Conservation (phyloP, 306 rosid species). For the Cicer pinnatifidum region DNA sequence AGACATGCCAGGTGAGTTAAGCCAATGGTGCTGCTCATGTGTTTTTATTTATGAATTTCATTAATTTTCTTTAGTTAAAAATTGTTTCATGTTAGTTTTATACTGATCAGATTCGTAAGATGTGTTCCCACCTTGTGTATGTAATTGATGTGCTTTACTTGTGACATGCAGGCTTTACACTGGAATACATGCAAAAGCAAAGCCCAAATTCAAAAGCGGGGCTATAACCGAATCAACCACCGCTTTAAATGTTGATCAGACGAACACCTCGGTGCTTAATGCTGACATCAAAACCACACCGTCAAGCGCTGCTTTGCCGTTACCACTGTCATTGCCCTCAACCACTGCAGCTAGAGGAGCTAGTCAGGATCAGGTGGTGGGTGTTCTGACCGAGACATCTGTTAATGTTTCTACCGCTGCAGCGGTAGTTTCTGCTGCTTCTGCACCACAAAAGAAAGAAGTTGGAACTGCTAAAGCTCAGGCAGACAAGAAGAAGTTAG, state of each 20-base stretch:
- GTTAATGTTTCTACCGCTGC: slow-evolving; percentile 52
- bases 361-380: slow-evolving; percentile 57
- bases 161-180: slow-evolving; percentile 78
- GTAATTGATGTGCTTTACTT: slow-evolving; percentile 17
- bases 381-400: slow-evolving; percentile 43
- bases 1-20: slow-evolving; percentile 89
- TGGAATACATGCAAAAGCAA: slow-evolving; percentile 94
- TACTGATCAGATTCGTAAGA: background rate
- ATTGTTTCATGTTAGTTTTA: background rate
- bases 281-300: slow-evolving; percentile 65
- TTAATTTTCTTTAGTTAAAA: background rate
- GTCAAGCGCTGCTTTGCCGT: slow-evolving; percentile 57
- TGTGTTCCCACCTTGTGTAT: background rate
- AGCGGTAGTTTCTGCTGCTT: slow-evolving; percentile 42
- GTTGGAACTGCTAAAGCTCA: slow-evolving; percentile 63
- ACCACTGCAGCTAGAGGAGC: slow-evolving; percentile 58
- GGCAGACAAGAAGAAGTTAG: slow-evolving; percentile 90
- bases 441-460: slow-evolving; percentile 61
- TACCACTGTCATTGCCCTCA: slow-evolving; percentile 57
- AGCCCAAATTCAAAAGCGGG: slow-evolving; percentile 83
- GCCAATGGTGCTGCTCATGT: slow-evolving; percentile 24
- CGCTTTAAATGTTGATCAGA: slow-evolving; percentile 85
- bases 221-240: slow-evolving; percentile 95
- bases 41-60: slow-evolving; percentile 16
- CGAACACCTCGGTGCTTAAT: slow-evolving; percentile 59